Percentiles rank a stretch among this genome's conserved stretches.
Evolutionary conservation across 1,284 basidiomycete genomes (phyloP).

Genomic region (Pyrrhoderma noxium): DNA sequence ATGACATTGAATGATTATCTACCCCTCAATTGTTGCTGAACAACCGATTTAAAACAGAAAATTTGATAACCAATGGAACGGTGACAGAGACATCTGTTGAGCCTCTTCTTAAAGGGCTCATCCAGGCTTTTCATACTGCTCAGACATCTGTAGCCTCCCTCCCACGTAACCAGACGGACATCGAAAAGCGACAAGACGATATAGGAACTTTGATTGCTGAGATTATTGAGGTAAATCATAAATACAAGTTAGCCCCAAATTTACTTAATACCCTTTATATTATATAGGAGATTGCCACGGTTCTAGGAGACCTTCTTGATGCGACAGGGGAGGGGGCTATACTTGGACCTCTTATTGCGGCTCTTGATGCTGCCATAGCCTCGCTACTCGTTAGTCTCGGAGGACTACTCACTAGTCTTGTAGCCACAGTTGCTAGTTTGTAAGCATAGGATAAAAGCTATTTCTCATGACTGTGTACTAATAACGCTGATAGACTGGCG

Average conservation of each 20-base stretch:
- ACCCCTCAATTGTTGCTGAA: not conserved
- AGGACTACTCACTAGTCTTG: conserved; percentile 18
- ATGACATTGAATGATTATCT: not conserved
- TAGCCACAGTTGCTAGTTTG: conserved; percentile 21
- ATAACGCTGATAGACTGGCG: conserved; percentile 19
- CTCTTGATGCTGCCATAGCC: conserved; percentile 18
- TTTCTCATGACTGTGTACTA: not conserved
- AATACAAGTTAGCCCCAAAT: too few species aligned
- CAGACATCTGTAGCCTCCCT: conserved; percentile 22
- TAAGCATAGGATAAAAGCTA: too few species aligned
- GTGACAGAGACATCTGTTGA: conserved; percentile 23
- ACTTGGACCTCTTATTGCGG: conserved; percentile 18
- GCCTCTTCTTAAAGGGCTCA: conserved; percentile 27
- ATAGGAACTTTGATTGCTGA: conserved; percentile 25
- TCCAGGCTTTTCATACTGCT: conserved; percentile 24
- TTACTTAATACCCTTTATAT: not conserved
- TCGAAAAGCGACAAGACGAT: conserved; percentile 24
- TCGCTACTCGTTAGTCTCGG: conserved; percentile 18
- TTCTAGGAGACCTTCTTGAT: conserved; percentile 3
- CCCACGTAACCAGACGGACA: conserved; percentile 9
- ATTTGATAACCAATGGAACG: conserved; percentile 20
- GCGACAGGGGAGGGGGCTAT: not conserved
- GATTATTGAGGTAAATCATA: conserved; percentile 19
- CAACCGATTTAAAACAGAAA: conserved; percentile 15
- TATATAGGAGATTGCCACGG: conserved; percentile 9